Evolutionary conservation across 2,329 filamentous ascomycete genomes (phyloP).

Genomic region (Colletotrichum musicola): DNA sequence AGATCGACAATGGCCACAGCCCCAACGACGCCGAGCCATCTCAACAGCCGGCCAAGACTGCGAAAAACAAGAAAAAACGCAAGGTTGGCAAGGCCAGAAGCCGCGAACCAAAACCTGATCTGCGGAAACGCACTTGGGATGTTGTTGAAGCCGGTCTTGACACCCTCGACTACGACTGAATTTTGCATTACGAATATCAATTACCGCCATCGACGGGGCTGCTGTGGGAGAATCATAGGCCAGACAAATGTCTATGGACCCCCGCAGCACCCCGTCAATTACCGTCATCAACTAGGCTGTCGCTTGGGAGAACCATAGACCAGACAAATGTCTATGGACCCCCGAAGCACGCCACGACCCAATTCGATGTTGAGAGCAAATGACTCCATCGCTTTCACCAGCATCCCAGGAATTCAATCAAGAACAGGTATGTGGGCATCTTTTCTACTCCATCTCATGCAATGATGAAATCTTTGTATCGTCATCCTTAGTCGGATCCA

Average conservation of each 20-base stretch:
- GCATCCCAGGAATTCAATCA: not conserved
- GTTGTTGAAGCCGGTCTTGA: conserved; percentile 72
- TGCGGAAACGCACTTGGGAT: conserved; percentile 77
- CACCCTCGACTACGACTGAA: conserved; percentile 69
- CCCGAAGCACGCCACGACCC: conserved; percentile 56
- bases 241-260: conserved; percentile 40
- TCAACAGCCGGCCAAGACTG: conserved; percentile 29
- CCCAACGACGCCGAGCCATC: conserved; percentile 35
- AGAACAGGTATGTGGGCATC: conserved; percentile 13
- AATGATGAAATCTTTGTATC: conserved; percentile 92
- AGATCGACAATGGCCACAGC: conserved; percentile 47
- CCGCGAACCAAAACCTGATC: conserved; percentile 67
- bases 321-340: conserved; percentile 40
- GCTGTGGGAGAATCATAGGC: conserved; percentile 22
- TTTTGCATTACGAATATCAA: not conserved
- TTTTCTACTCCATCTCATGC: conserved; percentile 38
- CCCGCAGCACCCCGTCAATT: conserved; percentile 56
- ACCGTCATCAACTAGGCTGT: conserved; percentile 40
- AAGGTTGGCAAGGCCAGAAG: conserved; percentile 53
- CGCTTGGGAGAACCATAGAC: conserved; percentile 19
- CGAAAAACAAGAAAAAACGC: conserved; percentile 54
- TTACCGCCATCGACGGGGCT: not conserved
- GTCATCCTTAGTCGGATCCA: conserved; percentile 95
- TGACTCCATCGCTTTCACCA: conserved; percentile 16
- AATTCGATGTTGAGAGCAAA: conserved; percentile 47